Evolutionary conservation across 2,329 filamentous ascomycete species (phyloP).

Genomic region (Neoarthrinium moseri): DNA sequence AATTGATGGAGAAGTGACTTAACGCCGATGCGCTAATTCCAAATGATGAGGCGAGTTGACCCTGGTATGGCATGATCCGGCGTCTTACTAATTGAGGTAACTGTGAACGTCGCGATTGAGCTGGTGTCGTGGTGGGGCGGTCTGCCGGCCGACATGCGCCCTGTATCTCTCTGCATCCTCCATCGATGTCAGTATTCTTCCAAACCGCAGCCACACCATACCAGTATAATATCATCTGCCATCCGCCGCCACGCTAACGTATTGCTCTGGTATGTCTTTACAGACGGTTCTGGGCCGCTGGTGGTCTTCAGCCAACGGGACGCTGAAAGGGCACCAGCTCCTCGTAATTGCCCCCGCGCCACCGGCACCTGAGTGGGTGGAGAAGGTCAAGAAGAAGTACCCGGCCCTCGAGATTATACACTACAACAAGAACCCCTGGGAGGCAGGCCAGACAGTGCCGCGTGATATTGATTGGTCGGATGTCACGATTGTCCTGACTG

Average conservation of each 20-base stretch:
- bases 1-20: no score
- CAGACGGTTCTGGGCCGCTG: constrained; percentile 1
- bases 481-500: constrained; percentile 48
- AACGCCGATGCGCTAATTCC: no score
- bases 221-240: not conserved
- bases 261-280: constrained; percentile 1
- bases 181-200: not conserved
- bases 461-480: constrained; percentile 41
- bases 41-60: not conserved
- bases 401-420: constrained; percentile 42
- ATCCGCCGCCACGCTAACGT: not conserved
- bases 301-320: constrained; percentile 26
- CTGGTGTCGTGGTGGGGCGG: not conserved
- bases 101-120: not conserved
- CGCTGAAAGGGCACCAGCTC: constrained; percentile 47
- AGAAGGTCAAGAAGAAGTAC: constrained; percentile 35
- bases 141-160: not conserved
- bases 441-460: constrained; percentile 19
- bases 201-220: not conserved
- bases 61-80: not conserved
- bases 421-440: constrained; percentile 27
- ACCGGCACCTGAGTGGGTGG: constrained; percentile 31
- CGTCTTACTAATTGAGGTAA: not conserved
- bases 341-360: constrained; percentile 36
- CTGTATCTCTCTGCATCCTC: not conserved